A percentile compares a stretch with the other conserved stretches of the same genome.
Conservation (phyloP, 2,329 filamentous ascomycete genomes). For the Aaosphaeria arxii region DNA sequence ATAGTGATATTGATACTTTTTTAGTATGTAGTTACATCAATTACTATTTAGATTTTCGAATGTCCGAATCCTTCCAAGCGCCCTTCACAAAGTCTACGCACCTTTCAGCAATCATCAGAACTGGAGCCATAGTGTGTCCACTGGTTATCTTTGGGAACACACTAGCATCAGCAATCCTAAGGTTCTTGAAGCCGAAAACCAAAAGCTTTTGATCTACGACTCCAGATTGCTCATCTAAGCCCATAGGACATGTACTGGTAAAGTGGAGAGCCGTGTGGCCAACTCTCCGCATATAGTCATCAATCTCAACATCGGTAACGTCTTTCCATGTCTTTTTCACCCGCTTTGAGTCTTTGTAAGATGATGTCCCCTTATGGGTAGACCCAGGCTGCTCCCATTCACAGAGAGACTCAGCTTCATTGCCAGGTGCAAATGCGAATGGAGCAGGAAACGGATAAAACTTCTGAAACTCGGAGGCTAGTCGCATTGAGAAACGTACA, state of each 20-base stretch:
- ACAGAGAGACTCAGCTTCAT: conserved; percentile 5
- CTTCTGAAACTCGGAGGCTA: conserved; percentile 8
- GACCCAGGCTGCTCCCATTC: conserved; percentile 7
- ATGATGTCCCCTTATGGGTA: not conserved
- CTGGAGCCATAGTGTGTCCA: conserved; percentile 18
- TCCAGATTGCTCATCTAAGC: conserved; percentile 13
- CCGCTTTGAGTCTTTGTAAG: conserved; percentile 2
- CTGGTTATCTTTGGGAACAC: conserved; percentile 18
- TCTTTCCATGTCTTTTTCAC: conserved; percentile 9
- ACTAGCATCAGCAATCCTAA: conserved; percentile 28
- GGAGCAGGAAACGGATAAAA: conserved; percentile 8
- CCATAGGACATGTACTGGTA: conserved; percentile 29
- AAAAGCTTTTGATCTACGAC: conserved; percentile 20
- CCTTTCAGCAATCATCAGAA: conserved; percentile 28
- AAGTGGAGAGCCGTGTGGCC: conserved; percentile 10
- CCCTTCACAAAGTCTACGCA: conserved; percentile 17
- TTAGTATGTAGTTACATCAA: no score
- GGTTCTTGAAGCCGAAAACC: conserved; percentile 23
- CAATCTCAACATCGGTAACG: conserved; percentile 8
- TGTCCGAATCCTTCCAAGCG: not conserved
- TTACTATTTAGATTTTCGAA: no score
- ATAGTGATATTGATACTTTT: no score
- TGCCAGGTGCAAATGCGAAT: conserved; percentile 11
- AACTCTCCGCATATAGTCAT: conserved; percentile 8
- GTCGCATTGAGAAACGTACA: conserved; percentile 9